phyloP scores from a whole-genome alignment of 2,329 filamentous ascomycete species.

The Fusarium sp. region DNA sequence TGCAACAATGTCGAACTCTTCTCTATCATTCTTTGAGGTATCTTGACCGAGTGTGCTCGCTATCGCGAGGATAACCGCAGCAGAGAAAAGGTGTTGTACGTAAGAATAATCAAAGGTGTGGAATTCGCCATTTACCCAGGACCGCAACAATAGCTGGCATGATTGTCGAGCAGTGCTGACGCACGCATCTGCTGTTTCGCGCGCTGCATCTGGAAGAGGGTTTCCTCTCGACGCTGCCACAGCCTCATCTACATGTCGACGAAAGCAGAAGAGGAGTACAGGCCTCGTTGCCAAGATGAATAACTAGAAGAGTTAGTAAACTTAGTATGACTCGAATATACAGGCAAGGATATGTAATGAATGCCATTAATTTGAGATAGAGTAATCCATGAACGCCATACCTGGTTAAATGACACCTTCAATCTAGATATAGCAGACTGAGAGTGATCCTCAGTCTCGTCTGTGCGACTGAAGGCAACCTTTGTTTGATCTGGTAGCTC shows the following conservation, averaged over 20 bases:
- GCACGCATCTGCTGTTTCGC: neutral
- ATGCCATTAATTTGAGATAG: neutral
- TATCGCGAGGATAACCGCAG: neutral
- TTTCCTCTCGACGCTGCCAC: neutral
- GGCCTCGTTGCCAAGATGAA: neutral
- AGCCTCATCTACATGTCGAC: neutral
- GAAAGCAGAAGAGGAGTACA: neutral
- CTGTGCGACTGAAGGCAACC: neutral
- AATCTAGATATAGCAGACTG: neutral
- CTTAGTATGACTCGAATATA: neutral
- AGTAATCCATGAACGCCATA: neutral
- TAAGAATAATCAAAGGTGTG: neutral
- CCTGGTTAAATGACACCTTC: neutral
- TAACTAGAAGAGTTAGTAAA: neutral
- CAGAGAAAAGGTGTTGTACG: neutral
- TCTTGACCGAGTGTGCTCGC: neutral
- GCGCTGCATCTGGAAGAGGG: neutral
- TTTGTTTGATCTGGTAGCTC: neutral
- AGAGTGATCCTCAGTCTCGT: neutral
- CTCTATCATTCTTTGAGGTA: neutral
- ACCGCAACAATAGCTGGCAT: neutral
- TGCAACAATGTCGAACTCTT: neutral
- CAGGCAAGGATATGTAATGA: neutral
- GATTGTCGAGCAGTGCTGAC: neutral
- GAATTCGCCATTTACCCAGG: neutral